Base-by-base conservation (phyloP, 768 basidiomycete genomes). In the Rhodotorula taiwanensis region DNA sequence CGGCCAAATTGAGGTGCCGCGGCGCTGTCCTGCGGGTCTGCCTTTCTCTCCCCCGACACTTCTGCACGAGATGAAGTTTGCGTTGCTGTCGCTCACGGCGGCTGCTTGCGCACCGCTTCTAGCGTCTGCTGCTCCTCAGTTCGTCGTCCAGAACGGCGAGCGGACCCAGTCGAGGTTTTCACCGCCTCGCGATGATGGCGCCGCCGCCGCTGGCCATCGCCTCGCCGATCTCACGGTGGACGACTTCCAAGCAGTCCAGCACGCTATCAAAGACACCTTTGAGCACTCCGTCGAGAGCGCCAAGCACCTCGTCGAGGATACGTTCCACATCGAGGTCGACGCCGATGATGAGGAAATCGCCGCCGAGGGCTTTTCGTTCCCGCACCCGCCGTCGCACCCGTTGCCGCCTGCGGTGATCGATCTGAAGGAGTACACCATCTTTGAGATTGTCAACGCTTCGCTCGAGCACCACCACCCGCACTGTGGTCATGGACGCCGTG, bases 361-460 rank as follows among this genome's bases (percentile, higher is more conserved):
- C n/a, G 33, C 33, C 39, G 23, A 50, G 8, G 43, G 9, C 20
- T 20, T 21, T 7, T 21, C 31, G 28, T 42, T 27, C 23, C 58
- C 42, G 3, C 51, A 58, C 48, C 51, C 33, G n/a, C 51, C 51
- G n/a, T 28, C 36, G 15, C 48, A 49, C 44, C 60, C 55, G 15
- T 34, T 66, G 39, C 65, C 60, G 27, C 52, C 58, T 0, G 34
- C 49, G 15, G 25, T 58, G 34, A 14, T 72, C 66, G 69, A 72
- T 43, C 52, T 72, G 21, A 33, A n/a, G 14, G 45, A 71, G 23
- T 67, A 65, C 48, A 71, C 72, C 9, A 64, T 73, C 50, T 51
- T 60, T 43, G 61, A 73, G 63, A 73, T 73, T 53, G 53, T 73
- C 56, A 73, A 72, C 53, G 56, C 65, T 13, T 65, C 71, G 10